A percentile compares a stretch with the other conserved stretches of the same genome.
Evolutionary conservation across 2,329 filamentous ascomycete genomes (phyloP).

Genomic region (Dothistroma pini): DNA sequence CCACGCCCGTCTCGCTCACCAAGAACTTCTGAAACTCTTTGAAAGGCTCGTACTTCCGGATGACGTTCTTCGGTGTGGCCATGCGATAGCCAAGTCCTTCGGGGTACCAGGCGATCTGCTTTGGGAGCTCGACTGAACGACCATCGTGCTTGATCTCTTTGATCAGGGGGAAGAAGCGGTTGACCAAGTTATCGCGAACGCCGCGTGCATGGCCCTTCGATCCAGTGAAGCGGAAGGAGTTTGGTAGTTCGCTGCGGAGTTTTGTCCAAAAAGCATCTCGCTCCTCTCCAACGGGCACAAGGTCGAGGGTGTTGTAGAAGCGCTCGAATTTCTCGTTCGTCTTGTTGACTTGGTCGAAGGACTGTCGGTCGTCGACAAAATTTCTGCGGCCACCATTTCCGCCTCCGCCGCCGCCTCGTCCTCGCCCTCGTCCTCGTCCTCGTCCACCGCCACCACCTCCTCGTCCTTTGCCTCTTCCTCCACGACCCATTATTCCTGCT

Average conservation of each 20-base stretch:
- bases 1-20: conserved; percentile 93
- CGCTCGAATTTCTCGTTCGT: conserved; percentile 79
- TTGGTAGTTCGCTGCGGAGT: conserved; percentile 80
- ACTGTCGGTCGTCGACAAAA: conserved; percentile 33
- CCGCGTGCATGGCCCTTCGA: conserved; percentile 93
- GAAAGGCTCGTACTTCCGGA: conserved; percentile 91
- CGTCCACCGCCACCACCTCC: conserved; percentile 24
- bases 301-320: conserved; percentile 77
- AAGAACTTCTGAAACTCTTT: conserved; percentile 96
- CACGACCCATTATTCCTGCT: conserved; percentile 15
- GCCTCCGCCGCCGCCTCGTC: conserved; percentile 25
- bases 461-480: conserved; percentile 7
- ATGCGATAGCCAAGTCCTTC: conserved; percentile 95
- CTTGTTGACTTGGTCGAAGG: conserved; percentile 65
- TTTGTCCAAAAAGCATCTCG: conserved; percentile 78
- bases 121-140: conserved; percentile 73
- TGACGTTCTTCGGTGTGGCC: conserved; percentile 94
- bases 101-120: conserved; percentile 85
- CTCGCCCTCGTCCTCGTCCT: conserved; percentile 22
- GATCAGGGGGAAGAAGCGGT: conserved; percentile 87
- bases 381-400: conserved; percentile 26
- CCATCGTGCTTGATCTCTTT: conserved; percentile 80
- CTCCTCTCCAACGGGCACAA: conserved; percentile 70
- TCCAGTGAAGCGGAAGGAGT: conserved; percentile 96
- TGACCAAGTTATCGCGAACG: conserved; percentile 82